Conservation (phyloP, 148 eudicot species). For the Euryodendron excelsum region DNA sequence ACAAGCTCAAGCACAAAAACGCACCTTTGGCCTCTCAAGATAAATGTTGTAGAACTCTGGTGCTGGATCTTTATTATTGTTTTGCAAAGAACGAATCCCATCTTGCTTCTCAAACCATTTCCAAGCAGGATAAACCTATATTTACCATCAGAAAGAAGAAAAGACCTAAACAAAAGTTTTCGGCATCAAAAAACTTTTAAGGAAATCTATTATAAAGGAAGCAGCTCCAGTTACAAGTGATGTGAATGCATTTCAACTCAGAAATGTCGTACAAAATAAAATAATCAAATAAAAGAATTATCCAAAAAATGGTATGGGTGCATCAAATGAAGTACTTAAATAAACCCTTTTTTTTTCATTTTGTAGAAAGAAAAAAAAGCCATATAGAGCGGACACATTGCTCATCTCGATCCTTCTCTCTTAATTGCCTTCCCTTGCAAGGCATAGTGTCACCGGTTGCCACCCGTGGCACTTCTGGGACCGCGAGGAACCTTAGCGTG, state of each 20-base stretch:
- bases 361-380: too few relatives aligned
- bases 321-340: too few relatives aligned
- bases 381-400: too few relatives aligned
- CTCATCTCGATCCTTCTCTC: too few relatives aligned
- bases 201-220: background rate
- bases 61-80: slow-evolving; percentile 83
- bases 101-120: slow-evolving; percentile 99
- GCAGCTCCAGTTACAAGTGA: background rate
- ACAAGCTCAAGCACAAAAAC: slow-evolving; percentile 11
- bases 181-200: slow-evolving; percentile 2
- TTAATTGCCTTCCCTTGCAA: too few relatives aligned
- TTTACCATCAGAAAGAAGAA: background rate
- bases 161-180: background rate
- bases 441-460: too few relatives aligned
- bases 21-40: slow-evolving; percentile 97
- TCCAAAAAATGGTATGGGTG: too few relatives aligned
- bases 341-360: too few relatives aligned
- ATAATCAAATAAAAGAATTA: too few relatives aligned
- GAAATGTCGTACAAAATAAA: too few relatives aligned
- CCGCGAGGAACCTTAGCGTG: too few relatives aligned
- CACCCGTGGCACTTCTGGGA: too few relatives aligned
- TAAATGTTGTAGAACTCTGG: slow-evolving; percentile 96
- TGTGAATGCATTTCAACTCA: background rate
- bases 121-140: slow-evolving; percentile 97
- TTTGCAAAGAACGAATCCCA: slow-evolving; percentile 88